Percentiles rank a stretch among this genome's conserved stretches.
Conservation (phyloP, 2,329 filamentous ascomycete genomes). For the Trichoderma sp. region DNA sequence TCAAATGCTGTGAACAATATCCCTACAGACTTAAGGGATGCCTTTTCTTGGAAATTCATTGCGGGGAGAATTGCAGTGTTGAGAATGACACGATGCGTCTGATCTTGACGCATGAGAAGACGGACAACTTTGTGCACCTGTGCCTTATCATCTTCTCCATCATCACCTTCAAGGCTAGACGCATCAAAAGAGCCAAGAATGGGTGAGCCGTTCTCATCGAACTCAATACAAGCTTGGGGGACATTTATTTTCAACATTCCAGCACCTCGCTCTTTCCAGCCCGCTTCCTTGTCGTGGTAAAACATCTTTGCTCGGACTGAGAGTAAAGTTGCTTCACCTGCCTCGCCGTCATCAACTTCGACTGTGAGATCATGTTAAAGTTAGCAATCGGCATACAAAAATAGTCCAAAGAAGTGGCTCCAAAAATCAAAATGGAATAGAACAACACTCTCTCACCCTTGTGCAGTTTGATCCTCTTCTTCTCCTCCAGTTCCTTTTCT, state of each 20-base stretch:
- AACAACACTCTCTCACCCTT: constrained; percentile 57
- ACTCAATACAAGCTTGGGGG: constrained; percentile 56
- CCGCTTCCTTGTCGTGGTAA: constrained; percentile 68
- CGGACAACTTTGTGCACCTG: constrained; percentile 57
- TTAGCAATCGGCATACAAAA: background rate
- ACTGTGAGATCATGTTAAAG: constrained; percentile 48
- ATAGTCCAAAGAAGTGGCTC: background rate
- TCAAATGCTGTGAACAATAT: constrained; percentile 68
- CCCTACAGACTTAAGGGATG: constrained; percentile 68
- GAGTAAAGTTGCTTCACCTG: constrained; percentile 75
- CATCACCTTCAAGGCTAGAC: constrained; percentile 46
- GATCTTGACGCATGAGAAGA: constrained; percentile 88
- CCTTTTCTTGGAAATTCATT: constrained; percentile 77
- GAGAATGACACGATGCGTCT: constrained; percentile 80
- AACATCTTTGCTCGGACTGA: constrained; percentile 83
- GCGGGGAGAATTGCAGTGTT: constrained; percentile 80
- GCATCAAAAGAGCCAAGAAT: constrained; percentile 58
- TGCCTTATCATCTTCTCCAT: constrained; percentile 28
- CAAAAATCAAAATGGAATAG: background rate
- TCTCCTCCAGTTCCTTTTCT: constrained; percentile 61
- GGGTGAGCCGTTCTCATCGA: constrained; percentile 53
- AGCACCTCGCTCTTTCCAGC: constrained; percentile 88
- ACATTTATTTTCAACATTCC: constrained; percentile 86
- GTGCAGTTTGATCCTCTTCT: constrained; percentile 67
- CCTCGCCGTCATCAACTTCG: constrained; percentile 80